phyloP scores from a whole-genome alignment of 257 asterid species.

The Euphrasia confusa region DNA sequence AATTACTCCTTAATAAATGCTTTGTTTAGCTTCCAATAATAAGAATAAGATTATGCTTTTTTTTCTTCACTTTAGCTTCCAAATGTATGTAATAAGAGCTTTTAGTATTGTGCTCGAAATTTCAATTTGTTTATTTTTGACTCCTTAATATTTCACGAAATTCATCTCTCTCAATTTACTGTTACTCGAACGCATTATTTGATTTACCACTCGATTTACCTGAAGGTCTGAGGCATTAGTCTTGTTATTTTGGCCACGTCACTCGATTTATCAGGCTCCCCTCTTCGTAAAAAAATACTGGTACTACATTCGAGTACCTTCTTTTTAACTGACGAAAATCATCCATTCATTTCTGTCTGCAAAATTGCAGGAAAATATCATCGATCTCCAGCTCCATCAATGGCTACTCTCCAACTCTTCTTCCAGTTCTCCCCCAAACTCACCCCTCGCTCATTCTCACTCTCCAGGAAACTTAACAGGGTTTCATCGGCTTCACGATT shows the following conservation, averaged over 20 bases:
- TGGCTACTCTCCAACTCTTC: conserved; percentile 56
- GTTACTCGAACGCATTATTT: too few relatives aligned
- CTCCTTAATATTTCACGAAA: too few relatives aligned
- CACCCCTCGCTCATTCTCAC: conserved; percentile 38
- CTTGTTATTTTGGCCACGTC: too few relatives aligned
- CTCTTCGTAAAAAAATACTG: too few relatives aligned
- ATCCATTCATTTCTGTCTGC: not conserved
- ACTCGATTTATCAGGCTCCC: too few relatives aligned
- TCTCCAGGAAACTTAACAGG: conserved; percentile 41
- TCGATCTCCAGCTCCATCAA: conserved; percentile 33
- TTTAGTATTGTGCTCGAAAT: not conserved
- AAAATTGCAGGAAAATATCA: not conserved
- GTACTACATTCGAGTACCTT: not conserved
- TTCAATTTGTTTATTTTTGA: too few relatives aligned
- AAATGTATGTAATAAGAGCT: not conserved
- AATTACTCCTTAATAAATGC: not conserved
- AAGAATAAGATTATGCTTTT: not conserved
- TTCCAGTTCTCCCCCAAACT: conserved; percentile 37
- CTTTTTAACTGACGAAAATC: conserved; percentile 18
- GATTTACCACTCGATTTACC: too few relatives aligned
- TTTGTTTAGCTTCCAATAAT: not conserved
- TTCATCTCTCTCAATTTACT: too few relatives aligned
- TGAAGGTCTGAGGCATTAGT: too few relatives aligned
- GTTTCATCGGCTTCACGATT: conserved; percentile 26
- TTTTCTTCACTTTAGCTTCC: not conserved